Evolutionary conservation across 106 monocot genomes (phyloP).

Genomic region (Dioscorea dumetorum): DNA sequence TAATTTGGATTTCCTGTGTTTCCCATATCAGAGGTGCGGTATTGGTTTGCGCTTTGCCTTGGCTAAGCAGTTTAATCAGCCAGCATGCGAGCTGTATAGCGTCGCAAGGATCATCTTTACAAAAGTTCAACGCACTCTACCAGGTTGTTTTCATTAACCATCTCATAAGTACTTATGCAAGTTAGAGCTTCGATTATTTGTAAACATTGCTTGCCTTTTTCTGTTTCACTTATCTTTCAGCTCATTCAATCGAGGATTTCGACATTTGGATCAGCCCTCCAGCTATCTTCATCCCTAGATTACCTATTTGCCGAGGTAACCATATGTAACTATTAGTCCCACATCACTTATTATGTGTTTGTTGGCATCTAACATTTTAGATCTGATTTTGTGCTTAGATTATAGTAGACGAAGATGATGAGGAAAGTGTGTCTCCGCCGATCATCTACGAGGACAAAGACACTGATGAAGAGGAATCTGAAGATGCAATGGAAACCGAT

Average conservation of each 20-base stretch:
- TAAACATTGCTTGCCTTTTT: neutral
- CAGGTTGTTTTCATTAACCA: constrained; percentile 36
- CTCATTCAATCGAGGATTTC: constrained; percentile 76
- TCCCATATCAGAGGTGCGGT: constrained; percentile 52
- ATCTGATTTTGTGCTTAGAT: constrained; percentile 17
- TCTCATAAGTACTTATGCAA: neutral
- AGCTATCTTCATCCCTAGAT: constrained; percentile 65
- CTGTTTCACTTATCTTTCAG: constrained; percentile 22
- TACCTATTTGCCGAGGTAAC: constrained; percentile 39
- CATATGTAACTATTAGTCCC: neutral
- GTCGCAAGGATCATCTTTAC: constrained; percentile 61
- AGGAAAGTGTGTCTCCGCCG: constrained; percentile 24
- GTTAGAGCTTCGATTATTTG: neutral
- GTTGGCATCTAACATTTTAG: neutral
- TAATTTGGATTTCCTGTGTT: too few relatives aligned
- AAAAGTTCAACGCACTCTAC: constrained; percentile 55
- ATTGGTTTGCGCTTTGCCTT: constrained; percentile 58
- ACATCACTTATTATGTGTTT: neutral
- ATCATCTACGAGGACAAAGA: constrained; percentile 75
- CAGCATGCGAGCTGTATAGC: constrained; percentile 74
- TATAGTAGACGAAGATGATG: constrained; percentile 40
- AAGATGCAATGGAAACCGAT: constrained; percentile 43
- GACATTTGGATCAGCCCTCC: constrained; percentile 55
- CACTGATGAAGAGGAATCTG: constrained; percentile 54
- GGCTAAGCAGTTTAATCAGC: constrained; percentile 60